Evolutionary conservation across 768 basidiomycete species (phyloP).

Genomic region (Pleurotus tuoliensis): DNA sequence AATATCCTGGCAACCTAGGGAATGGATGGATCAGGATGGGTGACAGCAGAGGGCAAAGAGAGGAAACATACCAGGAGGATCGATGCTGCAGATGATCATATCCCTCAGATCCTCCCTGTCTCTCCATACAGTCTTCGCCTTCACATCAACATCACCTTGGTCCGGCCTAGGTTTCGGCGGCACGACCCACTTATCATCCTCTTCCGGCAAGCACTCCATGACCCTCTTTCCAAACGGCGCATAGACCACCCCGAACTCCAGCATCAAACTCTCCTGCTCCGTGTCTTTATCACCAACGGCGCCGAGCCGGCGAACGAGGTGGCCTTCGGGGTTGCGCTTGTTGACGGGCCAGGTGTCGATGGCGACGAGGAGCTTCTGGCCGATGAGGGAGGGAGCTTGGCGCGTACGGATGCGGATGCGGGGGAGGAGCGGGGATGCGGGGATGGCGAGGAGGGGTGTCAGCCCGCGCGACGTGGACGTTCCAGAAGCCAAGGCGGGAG

Average conservation of each 20-base stretch:
- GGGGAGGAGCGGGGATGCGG: constrained; percentile 86
- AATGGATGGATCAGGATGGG: background rate
- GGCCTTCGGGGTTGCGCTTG: constrained; percentile 93
- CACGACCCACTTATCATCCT: constrained; percentile 93
- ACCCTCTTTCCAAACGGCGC: constrained; percentile 96
- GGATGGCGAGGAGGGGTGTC: constrained; percentile 93
- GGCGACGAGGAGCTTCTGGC: constrained; percentile 94
- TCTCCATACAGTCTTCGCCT: constrained; percentile 51
- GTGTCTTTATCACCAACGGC: constrained; percentile 93
- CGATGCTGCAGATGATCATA: constrained; percentile 90
- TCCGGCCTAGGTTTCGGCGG: constrained; percentile 52
- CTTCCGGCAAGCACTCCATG: constrained; percentile 80
- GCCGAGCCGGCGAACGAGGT: constrained; percentile 91
- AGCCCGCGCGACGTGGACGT: constrained; percentile 75
- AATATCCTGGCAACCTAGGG: constrained; percentile 89
- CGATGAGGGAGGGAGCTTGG: constrained; percentile 83
- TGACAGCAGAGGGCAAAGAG: background rate
- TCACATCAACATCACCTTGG: constrained; percentile 26
- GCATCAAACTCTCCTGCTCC: constrained; percentile 87
- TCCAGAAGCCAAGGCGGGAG: constrained; percentile 77
- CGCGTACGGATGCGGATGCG: constrained; percentile 93
- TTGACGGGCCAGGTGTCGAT: constrained; percentile 90
- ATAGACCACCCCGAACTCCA: constrained; percentile 96
- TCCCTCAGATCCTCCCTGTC: constrained; percentile 85
- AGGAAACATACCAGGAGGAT: constrained; percentile 74